Conservation (phyloP, 257 asterid species). For the Capsicum baccatum region DNA sequence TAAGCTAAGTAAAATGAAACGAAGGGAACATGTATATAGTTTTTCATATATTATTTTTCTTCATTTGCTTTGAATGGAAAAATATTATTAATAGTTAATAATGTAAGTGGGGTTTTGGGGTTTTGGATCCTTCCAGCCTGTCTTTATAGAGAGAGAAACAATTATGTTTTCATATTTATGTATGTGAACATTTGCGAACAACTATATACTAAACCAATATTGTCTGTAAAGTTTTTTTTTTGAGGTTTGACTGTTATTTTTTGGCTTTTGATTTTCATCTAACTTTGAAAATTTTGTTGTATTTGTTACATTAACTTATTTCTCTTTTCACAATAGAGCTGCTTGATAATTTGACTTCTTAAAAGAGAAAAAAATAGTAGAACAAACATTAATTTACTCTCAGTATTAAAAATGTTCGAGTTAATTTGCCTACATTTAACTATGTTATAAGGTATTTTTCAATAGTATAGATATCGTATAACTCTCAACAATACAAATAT, state of each 20-base stretch:
- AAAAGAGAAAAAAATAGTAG: neutral
- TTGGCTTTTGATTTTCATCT: conserved; percentile 32
- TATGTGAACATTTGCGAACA: conserved; percentile 51
- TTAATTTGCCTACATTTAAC: neutral
- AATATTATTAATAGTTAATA: conserved; percentile 58
- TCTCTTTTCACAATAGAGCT: conserved; percentile 17
- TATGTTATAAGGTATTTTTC: neutral
- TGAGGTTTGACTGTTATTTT: conserved; percentile 58
- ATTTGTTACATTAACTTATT: neutral
- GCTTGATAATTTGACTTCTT: conserved; percentile 7
- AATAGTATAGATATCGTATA: neutral
- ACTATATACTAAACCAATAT: conserved; percentile 33
- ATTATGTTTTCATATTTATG: conserved; percentile 42
- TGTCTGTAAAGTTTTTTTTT: conserved; percentile 33
- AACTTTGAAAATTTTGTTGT: conserved; percentile 37
- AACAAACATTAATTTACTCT: too few species aligned
- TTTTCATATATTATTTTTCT: too few species aligned
- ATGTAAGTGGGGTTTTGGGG: conserved; percentile 61
- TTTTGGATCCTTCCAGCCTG: conserved; percentile 77
- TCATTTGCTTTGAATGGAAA: conserved; percentile 28
- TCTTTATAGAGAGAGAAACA: conserved; percentile 39
- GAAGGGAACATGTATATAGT: too few species aligned
- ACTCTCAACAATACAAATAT: neutral
- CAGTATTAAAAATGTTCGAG: neutral
- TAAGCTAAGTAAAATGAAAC: too few species aligned